Conservation (phyloP, 192 early-diverging fungal genomes). For the Linnemannia schmuckeri region DNA sequence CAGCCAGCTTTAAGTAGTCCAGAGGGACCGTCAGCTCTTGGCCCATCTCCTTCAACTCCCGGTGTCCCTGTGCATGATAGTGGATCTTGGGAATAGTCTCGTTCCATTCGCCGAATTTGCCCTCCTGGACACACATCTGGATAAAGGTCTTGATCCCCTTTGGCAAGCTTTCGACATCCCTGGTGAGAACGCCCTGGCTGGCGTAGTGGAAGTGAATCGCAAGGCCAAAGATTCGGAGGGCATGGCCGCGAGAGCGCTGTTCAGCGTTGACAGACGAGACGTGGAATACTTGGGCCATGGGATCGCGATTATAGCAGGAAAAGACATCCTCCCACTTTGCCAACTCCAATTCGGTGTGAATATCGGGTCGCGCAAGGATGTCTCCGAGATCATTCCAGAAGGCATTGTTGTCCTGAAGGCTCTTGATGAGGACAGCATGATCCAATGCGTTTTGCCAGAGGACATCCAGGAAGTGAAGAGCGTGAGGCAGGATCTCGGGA, state of each 20-base stretch:
- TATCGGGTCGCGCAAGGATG: conserved; percentile 41
- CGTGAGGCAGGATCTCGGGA: conserved; percentile 59
- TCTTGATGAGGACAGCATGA: conserved; percentile 52
- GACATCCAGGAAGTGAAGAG: conserved; percentile 59
- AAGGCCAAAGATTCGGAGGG: conserved; percentile 41
- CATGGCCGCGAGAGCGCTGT: conserved; percentile 31
- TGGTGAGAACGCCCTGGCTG: background rate
- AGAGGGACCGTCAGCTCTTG: conserved; percentile 4
- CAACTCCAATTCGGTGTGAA: conserved; percentile 28
- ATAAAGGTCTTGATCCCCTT: conserved; percentile 41
- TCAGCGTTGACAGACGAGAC: conserved; percentile 32
- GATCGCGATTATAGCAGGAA: conserved; percentile 16
- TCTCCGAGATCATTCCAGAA: conserved; percentile 60
- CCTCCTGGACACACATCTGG: conserved; percentile 12
- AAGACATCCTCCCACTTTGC: conserved; percentile 20
- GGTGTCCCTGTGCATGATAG: conserved; percentile 33
- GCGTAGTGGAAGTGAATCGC: conserved; percentile 39
- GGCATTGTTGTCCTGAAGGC: conserved; percentile 48
- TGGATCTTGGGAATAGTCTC: conserved; percentile 33
- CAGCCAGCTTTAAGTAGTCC: conserved; percentile 40
- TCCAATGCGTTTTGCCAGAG: conserved; percentile 64
- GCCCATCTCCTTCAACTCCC: conserved; percentile 23
- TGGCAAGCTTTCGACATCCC: conserved; percentile 24
- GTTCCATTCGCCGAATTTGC: conserved; percentile 40
- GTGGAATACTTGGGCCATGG: conserved; percentile 8